These are phyloP conservation scores for Penicillium sp. DNA, from an alignment of 2,329 filamentous ascomycete genomes.

Conservation along the genomic window DNA sequence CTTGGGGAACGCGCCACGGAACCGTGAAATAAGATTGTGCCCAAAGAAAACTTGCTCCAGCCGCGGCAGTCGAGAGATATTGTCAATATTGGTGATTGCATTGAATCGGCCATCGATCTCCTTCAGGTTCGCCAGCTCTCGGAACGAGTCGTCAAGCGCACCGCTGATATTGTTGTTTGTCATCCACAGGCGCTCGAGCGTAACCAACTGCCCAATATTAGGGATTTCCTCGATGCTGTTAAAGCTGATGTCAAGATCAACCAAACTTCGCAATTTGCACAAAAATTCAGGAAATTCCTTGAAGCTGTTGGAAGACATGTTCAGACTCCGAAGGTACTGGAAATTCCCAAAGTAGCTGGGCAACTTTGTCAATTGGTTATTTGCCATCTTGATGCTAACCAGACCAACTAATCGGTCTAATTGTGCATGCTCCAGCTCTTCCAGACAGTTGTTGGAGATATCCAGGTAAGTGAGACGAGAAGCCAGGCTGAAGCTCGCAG, in stretches of 20 bases:
- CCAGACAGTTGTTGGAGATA: constrained; percentile 87
- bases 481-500: constrained; percentile 75
- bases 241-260: constrained; percentile 95
- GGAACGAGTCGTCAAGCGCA: constrained; percentile 66
- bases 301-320: constrained; percentile 89
- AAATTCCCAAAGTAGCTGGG: constrained; percentile 80
- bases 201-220: constrained; percentile 69
- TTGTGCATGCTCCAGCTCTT: constrained; percentile 79
- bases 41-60: constrained; percentile 84
- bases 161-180: constrained; percentile 88
- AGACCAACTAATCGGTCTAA: constrained; percentile 69
- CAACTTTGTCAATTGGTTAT: constrained; percentile 76
- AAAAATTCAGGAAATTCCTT: constrained; percentile 79
- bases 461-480: constrained; percentile 80
- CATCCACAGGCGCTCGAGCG: constrained; percentile 82
- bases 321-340: constrained; percentile 70
- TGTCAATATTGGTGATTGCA: constrained; percentile 77
- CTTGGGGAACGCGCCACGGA: constrained; percentile 79
- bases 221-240: constrained; percentile 78
- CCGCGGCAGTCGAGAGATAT: constrained; percentile 74
- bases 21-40: constrained; percentile 87
- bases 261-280: constrained; percentile 71
- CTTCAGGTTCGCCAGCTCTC: constrained; percentile 66
- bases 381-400: constrained; percentile 85
- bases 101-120: constrained; percentile 97